Conservation (phyloP, 306 rosid species). For the Glycine latifolia region DNA sequence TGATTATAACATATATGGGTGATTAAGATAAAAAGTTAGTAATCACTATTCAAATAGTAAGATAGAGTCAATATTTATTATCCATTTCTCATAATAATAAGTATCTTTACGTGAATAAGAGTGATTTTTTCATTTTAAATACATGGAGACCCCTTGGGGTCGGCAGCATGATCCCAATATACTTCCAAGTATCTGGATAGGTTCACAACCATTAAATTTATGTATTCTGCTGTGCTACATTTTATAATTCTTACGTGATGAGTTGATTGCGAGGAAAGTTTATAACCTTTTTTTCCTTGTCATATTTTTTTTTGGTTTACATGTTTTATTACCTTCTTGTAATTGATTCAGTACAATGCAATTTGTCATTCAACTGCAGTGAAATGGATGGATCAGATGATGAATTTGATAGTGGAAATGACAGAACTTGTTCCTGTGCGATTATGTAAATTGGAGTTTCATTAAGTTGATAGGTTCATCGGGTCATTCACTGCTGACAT, state of each 20-base stretch:
- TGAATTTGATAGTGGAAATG: slow-evolving; percentile 77
- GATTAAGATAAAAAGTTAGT: too few relatives aligned
- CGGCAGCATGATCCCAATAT: not conserved
- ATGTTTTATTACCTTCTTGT: slow-evolving; percentile 21
- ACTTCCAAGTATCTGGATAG: not conserved
- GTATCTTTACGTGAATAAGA: too few relatives aligned
- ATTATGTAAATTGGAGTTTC: slow-evolving; percentile 72
- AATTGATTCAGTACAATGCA: slow-evolving; percentile 51
- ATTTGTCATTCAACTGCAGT: slow-evolving; percentile 63
- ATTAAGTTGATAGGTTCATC: slow-evolving; percentile 48
- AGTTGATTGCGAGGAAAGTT: slow-evolving; percentile 33
- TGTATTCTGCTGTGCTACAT: too few relatives aligned
- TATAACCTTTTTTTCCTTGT: slow-evolving; percentile 12
- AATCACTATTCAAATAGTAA: too few relatives aligned
- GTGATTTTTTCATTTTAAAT: not conserved
- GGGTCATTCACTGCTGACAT: slow-evolving; percentile 48
- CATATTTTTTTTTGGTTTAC: not conserved
- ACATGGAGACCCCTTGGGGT: not conserved
- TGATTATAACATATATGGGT: too few relatives aligned
- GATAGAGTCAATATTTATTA: too few relatives aligned
- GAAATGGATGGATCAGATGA: slow-evolving; percentile 86
- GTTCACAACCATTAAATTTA: slow-evolving; percentile 27
- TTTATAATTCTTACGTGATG: not conserved
- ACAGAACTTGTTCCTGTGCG: slow-evolving; percentile 79
- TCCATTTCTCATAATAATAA: too few relatives aligned